Conservation (phyloP, 1,284 basidiomycete species). For the Trichosporon sp. region DNA sequence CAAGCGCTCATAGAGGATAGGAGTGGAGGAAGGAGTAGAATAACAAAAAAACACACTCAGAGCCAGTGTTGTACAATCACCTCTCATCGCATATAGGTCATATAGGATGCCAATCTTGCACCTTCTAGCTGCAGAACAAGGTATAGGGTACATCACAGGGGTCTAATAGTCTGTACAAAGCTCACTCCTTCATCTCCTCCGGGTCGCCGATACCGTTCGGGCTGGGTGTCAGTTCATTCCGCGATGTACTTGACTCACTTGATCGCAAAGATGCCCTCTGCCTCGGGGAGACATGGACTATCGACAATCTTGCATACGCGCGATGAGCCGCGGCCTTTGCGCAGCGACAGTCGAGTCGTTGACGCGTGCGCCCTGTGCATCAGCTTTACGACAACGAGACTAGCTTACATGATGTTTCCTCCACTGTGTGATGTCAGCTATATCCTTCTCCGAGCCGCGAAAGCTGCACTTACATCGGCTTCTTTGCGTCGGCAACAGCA, state of each 20-base stretch:
- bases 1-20: neutral
- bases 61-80: constrained; percentile 16
- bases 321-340: constrained; percentile 89
- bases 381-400: neutral
- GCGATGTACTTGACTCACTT: constrained; percentile 57
- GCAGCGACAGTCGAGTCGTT: constrained; percentile 88
- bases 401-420: constrained; percentile 76
- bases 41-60: constrained; percentile 6
- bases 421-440: constrained; percentile 58
- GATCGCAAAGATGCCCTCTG: constrained; percentile 94
- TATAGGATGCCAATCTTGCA: constrained; percentile 12
- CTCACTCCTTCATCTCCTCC: constrained; percentile 70
- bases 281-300: constrained; percentile 96
- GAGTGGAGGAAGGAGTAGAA: neutral
- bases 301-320: constrained; percentile 97
- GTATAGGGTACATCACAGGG: neutral
- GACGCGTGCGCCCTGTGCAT: constrained; percentile 75
- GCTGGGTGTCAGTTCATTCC: constrained; percentile 35
- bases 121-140: neutral
- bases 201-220: constrained; percentile 86
- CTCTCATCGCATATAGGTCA: constrained; percentile 17
- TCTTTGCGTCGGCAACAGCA: constrained; percentile 79
- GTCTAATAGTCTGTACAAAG: neutral
- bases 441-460: too few species aligned
- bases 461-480: constrained; percentile 68